A percentile compares a stretch with the other conserved stretches of the same genome.
phyloP scores from a whole-genome alignment of 768 basidiomycete genomes.

The Pleurotus tuoliensis region DNA sequence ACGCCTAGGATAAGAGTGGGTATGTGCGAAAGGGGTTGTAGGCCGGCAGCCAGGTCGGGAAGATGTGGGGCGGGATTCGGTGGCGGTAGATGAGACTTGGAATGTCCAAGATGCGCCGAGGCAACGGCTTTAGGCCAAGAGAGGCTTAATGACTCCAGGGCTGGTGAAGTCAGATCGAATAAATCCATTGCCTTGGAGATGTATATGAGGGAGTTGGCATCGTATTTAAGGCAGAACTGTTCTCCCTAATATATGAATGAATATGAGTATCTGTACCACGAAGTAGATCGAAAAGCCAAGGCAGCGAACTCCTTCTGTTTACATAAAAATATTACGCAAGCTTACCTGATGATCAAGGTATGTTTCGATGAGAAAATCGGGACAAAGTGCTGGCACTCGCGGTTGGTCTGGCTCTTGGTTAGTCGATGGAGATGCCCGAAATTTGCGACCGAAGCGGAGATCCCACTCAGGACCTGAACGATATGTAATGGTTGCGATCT shows the following conservation, averaged over 20 bases:
- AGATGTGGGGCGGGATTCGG: conserved; percentile 73
- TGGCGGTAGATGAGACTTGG: conserved; percentile 71
- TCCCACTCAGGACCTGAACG: conserved; percentile 99
- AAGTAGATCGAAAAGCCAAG: conserved; percentile 15
- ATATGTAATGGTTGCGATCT: conserved; percentile 99
- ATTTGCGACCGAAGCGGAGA: conserved; percentile 85
- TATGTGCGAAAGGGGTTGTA: conserved; percentile 68
- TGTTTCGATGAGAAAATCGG: conserved; percentile 97
- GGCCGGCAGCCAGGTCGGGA: conserved; percentile 71
- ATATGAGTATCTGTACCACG: conserved; percentile 16
- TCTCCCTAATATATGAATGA: conserved; percentile 63
- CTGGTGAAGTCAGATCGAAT: conserved; percentile 87
- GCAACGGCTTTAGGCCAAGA: conserved; percentile 15
- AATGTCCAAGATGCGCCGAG: conserved; percentile 39
- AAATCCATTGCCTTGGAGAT: conserved; percentile 99
- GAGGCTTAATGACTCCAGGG: conserved; percentile 69
- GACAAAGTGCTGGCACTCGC: conserved; percentile 76
- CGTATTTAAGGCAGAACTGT: conserved; percentile 97
- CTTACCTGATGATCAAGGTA: conserved; percentile 93
- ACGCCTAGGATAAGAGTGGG: conserved; percentile 90
- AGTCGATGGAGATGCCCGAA: conserved; percentile 41
- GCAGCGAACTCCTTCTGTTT: conserved; percentile 25
- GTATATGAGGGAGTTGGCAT: conserved; percentile 98
- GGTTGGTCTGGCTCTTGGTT: conserved; percentile 24
- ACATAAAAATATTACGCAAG: conserved; percentile 31